These are phyloP conservation scores for Colletotrichum siamense DNA, from an alignment of 2,329 filamentous ascomycete genomes.

Conservation along the genomic window DNA sequence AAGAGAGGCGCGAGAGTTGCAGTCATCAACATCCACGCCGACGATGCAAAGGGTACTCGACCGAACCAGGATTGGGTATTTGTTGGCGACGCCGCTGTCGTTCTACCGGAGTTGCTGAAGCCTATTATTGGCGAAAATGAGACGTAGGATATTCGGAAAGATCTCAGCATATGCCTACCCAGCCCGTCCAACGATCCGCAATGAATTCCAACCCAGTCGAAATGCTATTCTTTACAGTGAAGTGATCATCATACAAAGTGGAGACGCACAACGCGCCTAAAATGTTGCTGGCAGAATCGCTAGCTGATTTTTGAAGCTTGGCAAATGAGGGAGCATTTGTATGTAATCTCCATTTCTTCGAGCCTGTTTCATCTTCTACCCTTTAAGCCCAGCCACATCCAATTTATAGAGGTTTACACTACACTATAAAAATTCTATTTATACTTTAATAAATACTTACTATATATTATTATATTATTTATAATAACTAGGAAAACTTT, in stretches of 20 bases:
- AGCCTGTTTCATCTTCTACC: background rate
- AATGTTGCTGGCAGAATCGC: background rate
- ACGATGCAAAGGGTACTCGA: constrained; percentile 22
- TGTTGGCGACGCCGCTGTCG: constrained; percentile 15
- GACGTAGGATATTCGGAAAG: background rate
- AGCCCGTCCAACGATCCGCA: background rate
- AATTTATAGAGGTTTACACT: too few relatives aligned
- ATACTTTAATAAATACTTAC: too few relatives aligned
- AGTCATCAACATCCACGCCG: constrained; percentile 66
- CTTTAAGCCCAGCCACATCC: too few relatives aligned
- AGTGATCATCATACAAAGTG: too few relatives aligned
- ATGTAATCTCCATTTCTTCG: background rate
- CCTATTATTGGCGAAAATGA: constrained; percentile 10
- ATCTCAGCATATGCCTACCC: fast-evolving
- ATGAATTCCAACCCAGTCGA: too few relatives aligned
- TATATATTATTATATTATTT: too few relatives aligned
- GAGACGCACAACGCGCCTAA: background rate
- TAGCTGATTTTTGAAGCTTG: background rate
- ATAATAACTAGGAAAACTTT: too few relatives aligned
- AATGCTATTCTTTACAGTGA: too few relatives aligned
- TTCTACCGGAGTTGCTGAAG: constrained; percentile 17
- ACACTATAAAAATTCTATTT: too few relatives aligned
- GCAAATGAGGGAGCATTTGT: background rate
- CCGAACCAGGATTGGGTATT: constrained; percentile 21
- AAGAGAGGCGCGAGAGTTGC: constrained; percentile 63